Evolutionary conservation across 768 basidiomycete species (phyloP).

Genomic region (Dioszegia crocea): DNA sequence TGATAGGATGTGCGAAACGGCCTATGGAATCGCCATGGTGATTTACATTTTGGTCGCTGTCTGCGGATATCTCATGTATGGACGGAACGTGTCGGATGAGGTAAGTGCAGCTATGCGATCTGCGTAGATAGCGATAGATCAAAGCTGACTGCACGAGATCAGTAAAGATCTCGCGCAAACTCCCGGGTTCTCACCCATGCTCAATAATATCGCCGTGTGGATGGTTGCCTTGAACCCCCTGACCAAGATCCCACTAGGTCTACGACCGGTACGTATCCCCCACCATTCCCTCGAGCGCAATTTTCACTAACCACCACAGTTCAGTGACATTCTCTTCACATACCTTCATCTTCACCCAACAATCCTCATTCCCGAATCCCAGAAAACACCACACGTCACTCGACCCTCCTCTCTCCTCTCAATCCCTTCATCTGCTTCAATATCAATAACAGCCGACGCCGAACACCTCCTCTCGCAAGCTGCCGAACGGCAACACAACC

Average conservation of each 20-base stretch:
- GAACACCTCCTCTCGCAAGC: constrained; percentile 6
- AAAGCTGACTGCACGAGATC: constrained; percentile 23
- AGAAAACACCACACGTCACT: constrained; percentile 21
- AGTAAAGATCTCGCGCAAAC: constrained; percentile 44
- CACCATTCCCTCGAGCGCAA: neutral
- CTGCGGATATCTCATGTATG: constrained; percentile 48
- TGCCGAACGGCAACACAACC: constrained; percentile 20
- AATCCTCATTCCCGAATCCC: constrained; percentile 24
- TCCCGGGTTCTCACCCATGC: constrained; percentile 36
- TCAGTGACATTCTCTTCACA: constrained; percentile 33
- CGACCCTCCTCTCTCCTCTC: constrained; percentile 12
- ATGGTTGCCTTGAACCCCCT: constrained; percentile 45
- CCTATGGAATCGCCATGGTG: constrained; percentile 41
- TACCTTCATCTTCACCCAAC: constrained; percentile 38
- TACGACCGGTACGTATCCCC: constrained; percentile 38
- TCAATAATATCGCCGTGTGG: constrained; percentile 42
- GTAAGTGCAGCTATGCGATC: too few relatives aligned
- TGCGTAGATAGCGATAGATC: too few relatives aligned
- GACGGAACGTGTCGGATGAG: constrained; percentile 44
- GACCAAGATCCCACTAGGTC: constrained; percentile 43
- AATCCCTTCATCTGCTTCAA: constrained; percentile 1
- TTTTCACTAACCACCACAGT: constrained; percentile 9
- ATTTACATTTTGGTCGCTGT: constrained; percentile 37
- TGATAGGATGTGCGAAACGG: constrained; percentile 32
- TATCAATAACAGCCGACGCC: neutral